Percentiles rank a stretch among this genome's conserved stretches.
Evolutionary conservation across 2,329 filamentous ascomycete genomes (phyloP).

Genomic region (Cephalotrichum gorgonifer): DNA sequence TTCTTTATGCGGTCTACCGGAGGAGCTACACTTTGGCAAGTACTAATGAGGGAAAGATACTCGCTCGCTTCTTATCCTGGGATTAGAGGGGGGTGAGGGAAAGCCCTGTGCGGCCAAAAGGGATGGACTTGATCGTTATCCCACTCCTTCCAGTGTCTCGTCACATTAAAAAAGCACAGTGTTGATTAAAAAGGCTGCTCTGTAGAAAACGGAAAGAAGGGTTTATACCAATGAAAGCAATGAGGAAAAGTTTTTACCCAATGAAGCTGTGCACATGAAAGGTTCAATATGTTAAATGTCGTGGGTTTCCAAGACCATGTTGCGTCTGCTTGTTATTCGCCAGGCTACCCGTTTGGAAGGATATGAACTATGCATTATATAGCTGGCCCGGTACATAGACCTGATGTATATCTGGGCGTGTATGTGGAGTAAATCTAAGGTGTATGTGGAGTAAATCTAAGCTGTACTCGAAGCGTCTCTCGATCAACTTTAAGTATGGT

Average conservation of each 20-base stretch:
- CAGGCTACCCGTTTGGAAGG: background rate
- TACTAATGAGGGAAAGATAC: slow-evolving; percentile 99
- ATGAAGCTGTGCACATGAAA: too few species aligned
- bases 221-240: background rate
- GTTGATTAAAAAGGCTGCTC: background rate
- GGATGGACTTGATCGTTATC: slow-evolving; percentile 85
- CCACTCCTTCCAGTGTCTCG: slow-evolving; percentile 30
- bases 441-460: too few species aligned
- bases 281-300: background rate
- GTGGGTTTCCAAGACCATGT: background rate
- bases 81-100: slow-evolving; percentile 55
- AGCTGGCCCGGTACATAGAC: too few species aligned
- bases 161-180: background rate
- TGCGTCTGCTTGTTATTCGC: too few species aligned
- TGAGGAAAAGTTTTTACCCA: background rate
- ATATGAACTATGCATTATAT: too few species aligned
- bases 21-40: slow-evolving; percentile 36
- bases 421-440: too few species aligned
- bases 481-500: too few species aligned
- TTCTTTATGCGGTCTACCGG: too few species aligned
- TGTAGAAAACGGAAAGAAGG: background rate
- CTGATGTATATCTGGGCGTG: too few species aligned
- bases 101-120: slow-evolving; percentile 91
- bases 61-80: slow-evolving; percentile 27
- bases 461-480: too few species aligned